Base-by-base conservation (phyloP, 2,329 filamentous ascomycete genomes). In the Emmonsiellopsis sp. region DNA sequence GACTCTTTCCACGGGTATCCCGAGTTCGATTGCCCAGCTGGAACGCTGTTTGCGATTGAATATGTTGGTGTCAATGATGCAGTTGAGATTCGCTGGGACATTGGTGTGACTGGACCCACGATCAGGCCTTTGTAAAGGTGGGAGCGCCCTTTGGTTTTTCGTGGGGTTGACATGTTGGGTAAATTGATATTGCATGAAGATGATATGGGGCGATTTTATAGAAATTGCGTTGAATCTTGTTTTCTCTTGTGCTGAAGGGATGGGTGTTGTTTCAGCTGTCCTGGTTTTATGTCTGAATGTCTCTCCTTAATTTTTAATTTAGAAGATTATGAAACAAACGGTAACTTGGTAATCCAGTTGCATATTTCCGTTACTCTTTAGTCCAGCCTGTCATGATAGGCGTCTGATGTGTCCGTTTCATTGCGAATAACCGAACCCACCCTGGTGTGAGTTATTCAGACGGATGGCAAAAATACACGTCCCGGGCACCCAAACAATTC, bases 21-120 rank as follows among this genome's bases (percentile, higher is more conserved):
- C 3, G 52, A 57, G 44, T 64, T 64, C 55, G 50, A 54, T 7
- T 63, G 61, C 44, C 61, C 59, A 16, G 59, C 55, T 7, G 57
- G 55, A 1, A n/a, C 58, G 53, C 34, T 61, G 41, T 50, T 62
- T 37, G 62, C 57, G 11, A 56, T 61, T 50, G 62, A 64, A 53
- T 62, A 61, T 58, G 62, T 64, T 15, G 62, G 62, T 2, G 62
- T 57, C 4, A 56, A 55, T 15, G 62, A 64, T 52, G 43, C 16
- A n/a, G 59, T 62, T 45, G 54, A 52, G 6, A 52, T 63, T 20
- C 48, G 55, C 6, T 64, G 62, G 62, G 55, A 60, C 56, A 62
- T 62, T 52, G 62, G 61, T 6, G 58, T 58, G 26, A 63, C 59
- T 15, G 61, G 61, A 11, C 61, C 59, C 10, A 43, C 54, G 5